phyloP scores from a whole-genome alignment of 192 early-diverging fungal species.

The Backusella westeae region DNA sequence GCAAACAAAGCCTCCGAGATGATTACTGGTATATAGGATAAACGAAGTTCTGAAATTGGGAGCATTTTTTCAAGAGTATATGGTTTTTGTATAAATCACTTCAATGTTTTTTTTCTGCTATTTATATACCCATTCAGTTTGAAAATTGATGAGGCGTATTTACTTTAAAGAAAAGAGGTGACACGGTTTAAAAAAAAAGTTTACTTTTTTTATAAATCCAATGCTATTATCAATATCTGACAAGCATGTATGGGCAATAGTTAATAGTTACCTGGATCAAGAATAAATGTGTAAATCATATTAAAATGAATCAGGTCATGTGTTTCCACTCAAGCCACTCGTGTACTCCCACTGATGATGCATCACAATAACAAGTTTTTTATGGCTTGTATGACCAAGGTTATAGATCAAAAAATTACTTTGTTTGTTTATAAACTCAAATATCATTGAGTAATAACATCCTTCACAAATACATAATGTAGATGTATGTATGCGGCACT shows the following conservation, averaged over 20 bases:
- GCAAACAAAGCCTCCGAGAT: not conserved
- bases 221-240: not conserved
- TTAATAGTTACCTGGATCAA: not conserved
- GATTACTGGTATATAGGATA: not conserved
- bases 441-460: too few relatives aligned
- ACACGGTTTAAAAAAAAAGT: not conserved
- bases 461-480: not conserved
- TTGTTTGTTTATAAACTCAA: not conserved
- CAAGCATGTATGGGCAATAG: not conserved
- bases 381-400: not conserved
- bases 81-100: not conserved
- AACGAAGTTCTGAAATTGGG: not conserved
- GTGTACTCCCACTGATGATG: not conserved
- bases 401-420: not conserved
- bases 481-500: not conserved
- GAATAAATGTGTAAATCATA: not conserved
- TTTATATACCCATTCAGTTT: not conserved
- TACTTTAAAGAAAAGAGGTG: not conserved
- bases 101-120: not conserved
- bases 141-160: not conserved
- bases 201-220: not conserved
- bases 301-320: not conserved
- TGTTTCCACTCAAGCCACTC: not conserved
- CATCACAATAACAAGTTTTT: not conserved
- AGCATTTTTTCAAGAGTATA: not conserved